Evolutionary conservation across 306 rosid genomes (phyloP).

Genomic region (apple (Malus domestica)): DNA sequence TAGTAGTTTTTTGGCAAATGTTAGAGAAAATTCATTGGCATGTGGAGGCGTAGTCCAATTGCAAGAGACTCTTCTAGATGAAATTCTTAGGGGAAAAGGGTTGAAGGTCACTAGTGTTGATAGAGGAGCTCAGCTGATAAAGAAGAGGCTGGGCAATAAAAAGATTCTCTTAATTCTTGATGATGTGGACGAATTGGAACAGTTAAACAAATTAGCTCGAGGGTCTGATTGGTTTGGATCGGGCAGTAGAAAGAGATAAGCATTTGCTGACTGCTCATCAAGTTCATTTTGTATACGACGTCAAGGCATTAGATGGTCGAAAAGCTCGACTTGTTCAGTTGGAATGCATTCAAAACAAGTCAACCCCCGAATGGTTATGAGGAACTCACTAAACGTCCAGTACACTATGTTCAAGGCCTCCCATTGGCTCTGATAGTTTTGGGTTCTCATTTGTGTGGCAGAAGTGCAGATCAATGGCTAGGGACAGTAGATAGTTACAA

Average conservation of each 20-base stretch:
- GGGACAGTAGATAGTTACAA: not conserved
- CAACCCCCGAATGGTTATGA: not conserved
- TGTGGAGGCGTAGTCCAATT: not conserved
- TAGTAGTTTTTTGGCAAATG: not conserved
- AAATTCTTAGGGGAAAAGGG: not conserved
- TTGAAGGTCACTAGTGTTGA: not conserved
- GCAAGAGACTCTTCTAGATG: not conserved
- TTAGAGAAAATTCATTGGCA: not conserved
- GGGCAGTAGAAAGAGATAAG: not conserved
- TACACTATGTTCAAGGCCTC: not conserved
- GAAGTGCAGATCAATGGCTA: not conserved
- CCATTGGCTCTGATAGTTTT: constrained; percentile 37
- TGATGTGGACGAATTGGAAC: not conserved
- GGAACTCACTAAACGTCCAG: not conserved
- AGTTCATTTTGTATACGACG: not conserved
- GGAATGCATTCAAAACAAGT: not conserved
- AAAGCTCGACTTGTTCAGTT: not conserved
- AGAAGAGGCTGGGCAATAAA: not conserved
- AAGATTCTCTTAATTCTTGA: not conserved
- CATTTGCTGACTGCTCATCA: not conserved
- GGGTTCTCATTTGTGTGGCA: constrained; percentile 27
- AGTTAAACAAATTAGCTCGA: not conserved
- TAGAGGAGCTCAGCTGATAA: not conserved
- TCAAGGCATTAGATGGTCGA: not conserved
- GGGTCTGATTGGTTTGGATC: not conserved